Percentiles rank a stretch among this genome's conserved stretches.
phyloP scores from a whole-genome alignment of 1,139 yeast genomes.

The Hyphopichia khmerensis region DNA sequence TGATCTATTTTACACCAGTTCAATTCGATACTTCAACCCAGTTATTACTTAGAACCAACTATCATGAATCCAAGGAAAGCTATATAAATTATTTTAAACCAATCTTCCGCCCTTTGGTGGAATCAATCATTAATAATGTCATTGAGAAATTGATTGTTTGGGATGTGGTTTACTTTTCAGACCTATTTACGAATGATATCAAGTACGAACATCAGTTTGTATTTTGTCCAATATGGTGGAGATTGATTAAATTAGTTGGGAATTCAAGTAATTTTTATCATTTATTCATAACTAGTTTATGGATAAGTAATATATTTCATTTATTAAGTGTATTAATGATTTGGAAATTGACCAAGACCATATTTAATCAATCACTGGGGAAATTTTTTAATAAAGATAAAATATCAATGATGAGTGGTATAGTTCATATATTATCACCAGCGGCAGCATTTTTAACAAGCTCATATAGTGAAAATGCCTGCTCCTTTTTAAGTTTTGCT shows the following conservation, averaged over 20 bases:
- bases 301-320: not conserved
- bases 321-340: not conserved
- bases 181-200: constrained; percentile 50
- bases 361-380: constrained; percentile 21
- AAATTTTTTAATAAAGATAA: constrained; percentile 15
- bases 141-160: constrained; percentile 63
- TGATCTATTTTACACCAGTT: constrained; percentile 32
- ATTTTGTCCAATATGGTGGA: constrained; percentile 79
- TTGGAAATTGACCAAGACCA: constrained; percentile 32
- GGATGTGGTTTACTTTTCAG: constrained; percentile 82
- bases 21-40: constrained; percentile 43
- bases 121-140: constrained; percentile 13
- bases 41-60: constrained; percentile 15
- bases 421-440: constrained; percentile 62
- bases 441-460: constrained; percentile 79
- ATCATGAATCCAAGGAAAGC: not conserved
- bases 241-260: constrained; percentile 33
- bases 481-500: constrained; percentile 62
- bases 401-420: constrained; percentile 1
- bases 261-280: constrained; percentile 5
- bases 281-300: not conserved
- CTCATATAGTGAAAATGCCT: constrained; percentile 75
- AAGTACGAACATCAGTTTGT: constrained; percentile 87
- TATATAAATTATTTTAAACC: not conserved
- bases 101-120: not conserved